Conservation (phyloP, 768 basidiomycete species). For the Phaeotremella skinneri region DNA sequence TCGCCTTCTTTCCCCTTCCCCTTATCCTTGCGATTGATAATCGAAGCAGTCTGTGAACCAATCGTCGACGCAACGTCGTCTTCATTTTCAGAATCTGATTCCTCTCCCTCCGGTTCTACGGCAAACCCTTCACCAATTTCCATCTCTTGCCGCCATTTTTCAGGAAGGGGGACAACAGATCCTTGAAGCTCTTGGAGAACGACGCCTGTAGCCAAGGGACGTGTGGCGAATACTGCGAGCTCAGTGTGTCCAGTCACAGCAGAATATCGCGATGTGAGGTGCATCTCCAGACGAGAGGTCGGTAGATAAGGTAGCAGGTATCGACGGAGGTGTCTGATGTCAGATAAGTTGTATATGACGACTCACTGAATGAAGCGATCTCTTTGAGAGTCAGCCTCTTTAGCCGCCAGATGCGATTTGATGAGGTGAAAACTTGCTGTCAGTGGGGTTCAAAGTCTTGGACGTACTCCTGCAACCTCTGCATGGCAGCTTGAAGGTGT, state of each 20-base stretch:
- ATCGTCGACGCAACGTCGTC: slow-evolving; percentile 1
- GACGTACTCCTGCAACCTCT: slow-evolving; percentile 39
- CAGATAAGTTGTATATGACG: slow-evolving; percentile 1
- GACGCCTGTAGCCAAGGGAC: slow-evolving; percentile 25
- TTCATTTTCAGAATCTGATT: slow-evolving; percentile 19
- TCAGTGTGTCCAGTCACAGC: slow-evolving; percentile 44
- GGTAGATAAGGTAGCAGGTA: slow-evolving; percentile 42
- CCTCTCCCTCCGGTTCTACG: slow-evolving; percentile 21
- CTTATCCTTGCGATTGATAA: slow-evolving; percentile 9
- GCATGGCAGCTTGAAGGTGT: slow-evolving; percentile 26
- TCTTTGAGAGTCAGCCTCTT: slow-evolving; percentile 29
- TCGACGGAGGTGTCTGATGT: slow-evolving; percentile 41
- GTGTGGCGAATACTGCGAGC: slow-evolving; percentile 44
- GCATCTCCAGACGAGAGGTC: slow-evolving; percentile 45
- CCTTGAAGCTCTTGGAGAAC: slow-evolving; percentile 44
- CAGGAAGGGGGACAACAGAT: slow-evolving; percentile 41
- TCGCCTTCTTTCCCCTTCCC: slow-evolving; percentile 17
- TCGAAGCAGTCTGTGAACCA: slow-evolving; percentile 10
- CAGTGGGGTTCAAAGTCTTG: background rate
- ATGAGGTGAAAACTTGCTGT: slow-evolving; percentile 36
- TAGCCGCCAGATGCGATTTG: slow-evolving; percentile 31
- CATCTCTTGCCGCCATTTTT: slow-evolving; percentile 40
- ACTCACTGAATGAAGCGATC: slow-evolving; percentile 43
- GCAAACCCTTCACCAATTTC: slow-evolving; percentile 40
- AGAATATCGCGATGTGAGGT: slow-evolving; percentile 42